A percentile compares a stretch with the other conserved stretches of the same genome.
Evolutionary conservation across 441 rosid species (phyloP).

Genomic region (Macaranga tanarius): DNA sequence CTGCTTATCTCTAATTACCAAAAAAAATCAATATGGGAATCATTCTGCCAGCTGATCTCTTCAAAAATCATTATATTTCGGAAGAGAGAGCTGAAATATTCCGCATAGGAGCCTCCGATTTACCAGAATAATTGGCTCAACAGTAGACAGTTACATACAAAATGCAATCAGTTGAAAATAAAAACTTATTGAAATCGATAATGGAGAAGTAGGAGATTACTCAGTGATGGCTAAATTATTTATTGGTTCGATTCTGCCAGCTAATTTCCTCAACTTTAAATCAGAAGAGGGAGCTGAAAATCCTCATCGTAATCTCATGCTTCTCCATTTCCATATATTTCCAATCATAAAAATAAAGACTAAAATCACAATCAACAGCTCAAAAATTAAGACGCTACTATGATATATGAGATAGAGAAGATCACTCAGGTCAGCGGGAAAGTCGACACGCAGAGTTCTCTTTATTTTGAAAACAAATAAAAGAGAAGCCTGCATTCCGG

Average conservation of each 20-base stretch:
- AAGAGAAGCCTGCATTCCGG: slow-evolving; percentile 66
- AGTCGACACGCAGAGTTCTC: slow-evolving; percentile 69
- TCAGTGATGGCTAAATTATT: slow-evolving; percentile 57
- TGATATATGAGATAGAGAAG: slow-evolving; percentile 5
- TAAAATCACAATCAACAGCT: neutral
- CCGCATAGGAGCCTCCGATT: slow-evolving; percentile 49
- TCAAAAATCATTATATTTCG: slow-evolving; percentile 55
- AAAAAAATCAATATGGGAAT: too few species aligned
- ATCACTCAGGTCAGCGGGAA: slow-evolving; percentile 87
- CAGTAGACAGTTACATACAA: too few species aligned
- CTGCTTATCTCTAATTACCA: too few species aligned
- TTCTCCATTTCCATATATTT: neutral
- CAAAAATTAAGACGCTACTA: neutral
- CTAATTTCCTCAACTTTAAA: slow-evolving; percentile 48
- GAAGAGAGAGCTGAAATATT: slow-evolving; percentile 67
- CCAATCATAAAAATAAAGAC: neutral
- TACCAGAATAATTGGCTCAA: neutral
- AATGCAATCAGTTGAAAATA: too few species aligned
- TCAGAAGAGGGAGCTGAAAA: slow-evolving; percentile 83
- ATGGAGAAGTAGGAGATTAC: slow-evolving; percentile 36
- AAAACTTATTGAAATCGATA: too few species aligned
- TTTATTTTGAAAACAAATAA: too few species aligned
- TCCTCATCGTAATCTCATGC: slow-evolving; percentile 55
- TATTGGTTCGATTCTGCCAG: slow-evolving; percentile 92
- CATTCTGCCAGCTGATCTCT: slow-evolving; percentile 73